A percentile compares a stretch with the other conserved stretches of the same genome.
These are phyloP conservation scores for Diaporthe sp. DNA, from an alignment of 2,329 filamentous ascomycete genomes.

Conservation along the genomic window DNA sequence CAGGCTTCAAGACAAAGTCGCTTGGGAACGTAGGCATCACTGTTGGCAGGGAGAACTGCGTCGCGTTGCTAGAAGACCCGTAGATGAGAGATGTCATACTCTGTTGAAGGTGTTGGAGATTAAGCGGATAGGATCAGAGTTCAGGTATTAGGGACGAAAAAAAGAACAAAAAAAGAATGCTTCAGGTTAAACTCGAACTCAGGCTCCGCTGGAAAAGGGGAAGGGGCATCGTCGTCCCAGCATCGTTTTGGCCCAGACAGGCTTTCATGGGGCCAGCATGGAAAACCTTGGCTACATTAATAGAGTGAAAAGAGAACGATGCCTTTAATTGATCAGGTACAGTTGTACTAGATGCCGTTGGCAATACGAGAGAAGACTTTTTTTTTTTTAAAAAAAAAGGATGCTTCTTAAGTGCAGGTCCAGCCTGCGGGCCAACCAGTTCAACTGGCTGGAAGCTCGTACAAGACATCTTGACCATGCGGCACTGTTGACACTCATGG, in stretches of 20 bases:
- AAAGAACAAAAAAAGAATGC: not conserved
- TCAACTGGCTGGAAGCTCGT: constrained; percentile 17
- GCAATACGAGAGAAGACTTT: not conserved
- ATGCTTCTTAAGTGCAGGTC: constrained; percentile 16
- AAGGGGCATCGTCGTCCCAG: not conserved
- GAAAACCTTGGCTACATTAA: not conserved
- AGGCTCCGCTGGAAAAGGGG: not conserved
- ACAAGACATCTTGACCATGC: not conserved
- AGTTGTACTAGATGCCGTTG: not conserved
- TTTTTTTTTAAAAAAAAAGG: not conserved
- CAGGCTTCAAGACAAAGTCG: constrained; percentile 38
- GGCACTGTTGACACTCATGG: constrained; percentile 25
- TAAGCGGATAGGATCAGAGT: not conserved
- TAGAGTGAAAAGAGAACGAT: not conserved
- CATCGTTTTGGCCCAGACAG: not conserved
- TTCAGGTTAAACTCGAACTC: not conserved
- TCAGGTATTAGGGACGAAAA: not conserved
- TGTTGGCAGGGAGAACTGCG: constrained; percentile 39
- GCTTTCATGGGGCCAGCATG: not conserved
- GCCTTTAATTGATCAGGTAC: too few relatives aligned
- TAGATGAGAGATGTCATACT: not conserved
- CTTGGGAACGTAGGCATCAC: constrained; percentile 39
- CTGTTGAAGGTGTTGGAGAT: not conserved
- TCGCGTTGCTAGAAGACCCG: constrained; percentile 30
- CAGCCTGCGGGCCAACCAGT: constrained; percentile 26